Evolutionary conservation across 441 rosid species (phyloP), one percentile per base, ranked within the genome.

Genomic region (Omphalea diandra): DNA sequence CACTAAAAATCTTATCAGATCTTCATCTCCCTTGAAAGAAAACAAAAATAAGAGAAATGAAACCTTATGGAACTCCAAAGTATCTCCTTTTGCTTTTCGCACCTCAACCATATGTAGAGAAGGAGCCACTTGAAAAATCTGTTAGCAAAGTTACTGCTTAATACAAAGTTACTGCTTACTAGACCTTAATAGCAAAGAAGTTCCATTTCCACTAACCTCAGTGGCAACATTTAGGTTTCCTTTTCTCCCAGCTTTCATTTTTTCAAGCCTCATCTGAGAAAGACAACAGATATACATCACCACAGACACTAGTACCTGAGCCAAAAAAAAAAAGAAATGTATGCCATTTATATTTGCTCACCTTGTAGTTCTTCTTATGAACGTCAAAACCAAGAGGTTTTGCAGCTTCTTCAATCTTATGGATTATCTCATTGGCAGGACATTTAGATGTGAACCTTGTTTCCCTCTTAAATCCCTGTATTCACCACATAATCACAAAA

Each of bases 351-450:
- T 20, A 38, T 62, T 69, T 53, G n/a, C 65, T 76, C 31, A 94
- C 97, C 98, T 90, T 94, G 81, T 94, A 94, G 76, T 87, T 88
- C 75, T 91, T 94, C 87, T 91, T 94, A 69, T 84, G 94, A n/a
- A 94, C 91, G 76, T 86, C 94, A 56, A 88, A 94, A 33, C 97
- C 98, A n/a, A 94, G 97, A 72, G 97, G 98, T 81, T 86, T 91
- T 47, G 91, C 98, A 58, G 96, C 98, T 83, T 85, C 89, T 84
- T 94, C 98, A 56, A 94, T 91, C 87, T 88, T 94, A 56, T 83
- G 76, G 58, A 94, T 82, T 73, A 94, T 94, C 83, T 94, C 97
- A 31, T 84, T 84, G 15, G 98, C 97, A 12, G 95, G 84, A 70
- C 89, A 81, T 83, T 65, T 85, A 14, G 94, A 81, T 52, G 98